These are phyloP conservation scores for Coemansia brasiliensis DNA, from an alignment of 192 early-diverging fungal genomes.

Conservation along the genomic window DNA sequence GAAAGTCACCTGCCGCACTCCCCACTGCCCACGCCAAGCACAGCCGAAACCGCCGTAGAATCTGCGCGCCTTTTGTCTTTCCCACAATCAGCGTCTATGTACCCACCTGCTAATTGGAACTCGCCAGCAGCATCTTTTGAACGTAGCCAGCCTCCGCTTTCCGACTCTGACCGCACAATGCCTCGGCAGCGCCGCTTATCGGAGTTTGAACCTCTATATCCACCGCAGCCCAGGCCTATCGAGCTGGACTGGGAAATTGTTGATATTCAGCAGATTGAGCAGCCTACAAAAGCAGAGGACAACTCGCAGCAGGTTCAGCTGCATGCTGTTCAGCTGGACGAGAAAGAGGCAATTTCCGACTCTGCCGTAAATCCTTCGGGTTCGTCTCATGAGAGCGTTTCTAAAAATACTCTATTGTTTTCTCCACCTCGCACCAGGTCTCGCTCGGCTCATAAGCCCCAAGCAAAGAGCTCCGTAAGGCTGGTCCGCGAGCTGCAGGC, in stretches of 20 bases:
- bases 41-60: conserved; percentile 1
- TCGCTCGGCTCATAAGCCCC: neutral
- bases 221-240: conserved; percentile 39
- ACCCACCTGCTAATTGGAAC: conserved; percentile 26
- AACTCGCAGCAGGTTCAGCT: conserved; percentile 1
- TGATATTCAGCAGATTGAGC: conserved; percentile 12
- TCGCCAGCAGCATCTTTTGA: conserved; percentile 1
- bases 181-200: conserved; percentile 9
- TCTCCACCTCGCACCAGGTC: conserved; percentile 3
- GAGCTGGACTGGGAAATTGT: conserved; percentile 42
- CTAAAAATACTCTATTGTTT: neutral
- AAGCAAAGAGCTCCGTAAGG: too few relatives aligned
- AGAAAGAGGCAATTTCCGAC: too few relatives aligned
- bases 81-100: too few relatives aligned
- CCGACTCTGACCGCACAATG: neutral
- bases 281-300: neutral
- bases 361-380: too few relatives aligned
- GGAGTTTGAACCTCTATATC: conserved; percentile 18
- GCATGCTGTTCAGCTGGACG: neutral
- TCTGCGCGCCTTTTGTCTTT: neutral
- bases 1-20: conserved; percentile 4
- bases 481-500: conserved; percentile 9
- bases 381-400: neutral
- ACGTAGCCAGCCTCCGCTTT: conserved; percentile 5
- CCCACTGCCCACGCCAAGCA: neutral